A percentile compares a stretch with the other conserved stretches of the same genome.
These are phyloP conservation scores for Acanthamoeba lenticulata DNA, from an alignment of 208 protist species.

Conservation along the genomic window DNA sequence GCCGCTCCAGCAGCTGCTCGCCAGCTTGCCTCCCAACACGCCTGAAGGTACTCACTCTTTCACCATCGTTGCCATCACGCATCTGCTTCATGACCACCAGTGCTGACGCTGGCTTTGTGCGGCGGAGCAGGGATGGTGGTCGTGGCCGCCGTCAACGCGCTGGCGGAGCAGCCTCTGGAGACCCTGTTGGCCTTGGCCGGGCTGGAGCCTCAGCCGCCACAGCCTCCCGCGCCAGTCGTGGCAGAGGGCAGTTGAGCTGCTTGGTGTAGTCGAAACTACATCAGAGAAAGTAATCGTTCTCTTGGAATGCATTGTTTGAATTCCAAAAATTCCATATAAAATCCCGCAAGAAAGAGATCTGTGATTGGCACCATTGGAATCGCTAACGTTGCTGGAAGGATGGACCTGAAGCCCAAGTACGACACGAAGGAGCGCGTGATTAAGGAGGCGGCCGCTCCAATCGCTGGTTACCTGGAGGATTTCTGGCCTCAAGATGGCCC, in stretches of 20 bases:
- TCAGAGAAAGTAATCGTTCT: no score
- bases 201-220: no score
- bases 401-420: slow-evolving; percentile 41
- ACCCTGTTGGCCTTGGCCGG: neutral
- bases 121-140: neutral
- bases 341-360: no score
- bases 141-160: neutral
- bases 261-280: no score
- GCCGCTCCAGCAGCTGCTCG: neutral
- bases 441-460: slow-evolving; percentile 68
- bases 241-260: no score
- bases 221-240: no score
- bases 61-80: neutral
- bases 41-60: neutral
- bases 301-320: no score
- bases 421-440: slow-evolving; percentile 70
- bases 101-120: no score
- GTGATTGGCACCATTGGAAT: no score
- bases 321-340: no score
- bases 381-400: no score
- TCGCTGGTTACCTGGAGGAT: slow-evolving; percentile 54
- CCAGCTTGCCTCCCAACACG: neutral
- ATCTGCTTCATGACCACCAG: no score
- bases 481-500: slow-evolving; percentile 55
- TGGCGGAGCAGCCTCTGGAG: neutral